Base-by-base conservation (phyloP, 345 rosid genomes). In the Eucalyptus leucophloia region DNA sequence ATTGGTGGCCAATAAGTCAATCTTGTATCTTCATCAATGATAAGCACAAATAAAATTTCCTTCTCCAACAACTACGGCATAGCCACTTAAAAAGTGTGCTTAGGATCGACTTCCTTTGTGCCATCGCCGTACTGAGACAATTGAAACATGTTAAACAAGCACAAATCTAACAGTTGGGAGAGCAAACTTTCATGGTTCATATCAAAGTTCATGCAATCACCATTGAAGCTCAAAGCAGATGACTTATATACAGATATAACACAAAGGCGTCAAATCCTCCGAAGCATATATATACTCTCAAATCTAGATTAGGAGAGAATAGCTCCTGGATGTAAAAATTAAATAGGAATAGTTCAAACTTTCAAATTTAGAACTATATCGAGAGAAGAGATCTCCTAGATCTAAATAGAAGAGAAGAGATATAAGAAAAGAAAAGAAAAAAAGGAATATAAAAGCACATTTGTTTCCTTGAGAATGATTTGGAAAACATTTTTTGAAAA, bases 221-320 rank as follows among this genome's bases (percentile, higher is more conserved):
- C 37, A n/a, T n/a, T 15, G 77, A 65, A 65, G 34, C 5, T 65
- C 0, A 5, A n/a, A 15, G 37, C 0, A 65, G 2, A 65, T 4
- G 77, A n/a, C 21, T 65, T 65, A 16, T 65, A 65, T 16, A 4
- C 1, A 4, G 0, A 65, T 17, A 65, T 16, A 24, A 56, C 69
- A 30, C 34, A n/a, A n/a, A 62, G 19, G 77, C 5, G 3, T 65
- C 9, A 8, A n/a, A 65, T 65, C 37, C 37, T 15, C 37, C 10
- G 1, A n/a, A n/a, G 9, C 9, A 65, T n/a, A n/a, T 62, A 7
- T 65, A 65, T 30, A 30, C 32, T 14, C 19, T 15, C 32, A 65
- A n/a, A 30, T 65, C 19, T n/a, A 65, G 34, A n/a, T 65, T 15
- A n/a, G 19, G 72, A 65, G 5, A 14, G 8, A 7, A n/a, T 65